These are phyloP conservation scores for Aegilops sharonensis DNA, from an alignment of 176 grass and related monocot species.

Conservation along the genomic window DNA sequence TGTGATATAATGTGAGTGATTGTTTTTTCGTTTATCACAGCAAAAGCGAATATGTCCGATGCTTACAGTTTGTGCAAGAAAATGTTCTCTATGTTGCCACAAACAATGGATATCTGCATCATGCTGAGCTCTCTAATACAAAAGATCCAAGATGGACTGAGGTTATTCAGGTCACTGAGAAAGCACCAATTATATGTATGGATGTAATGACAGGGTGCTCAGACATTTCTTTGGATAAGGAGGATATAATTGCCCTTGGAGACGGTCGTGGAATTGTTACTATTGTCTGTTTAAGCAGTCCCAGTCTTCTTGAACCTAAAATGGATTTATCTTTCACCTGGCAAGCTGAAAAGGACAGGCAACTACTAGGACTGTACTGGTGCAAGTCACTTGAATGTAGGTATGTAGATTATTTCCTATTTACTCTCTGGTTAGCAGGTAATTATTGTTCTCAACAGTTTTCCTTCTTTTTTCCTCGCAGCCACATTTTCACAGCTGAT, in stretches of 20 bases:
- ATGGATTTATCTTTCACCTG: slow-evolving; percentile 56
- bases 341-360: slow-evolving; percentile 87
- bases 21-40: too few relatives aligned
- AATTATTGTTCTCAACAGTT: slow-evolving; percentile 18
- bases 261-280: slow-evolving; percentile 85
- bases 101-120: slow-evolving; percentile 77
- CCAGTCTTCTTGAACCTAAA: slow-evolving; percentile 33
- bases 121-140: slow-evolving; percentile 49
- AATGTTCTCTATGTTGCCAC: too few relatives aligned
- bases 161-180: slow-evolving; percentile 57
- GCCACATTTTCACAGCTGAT: slow-evolving; percentile 86
- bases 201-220: slow-evolving; percentile 49
- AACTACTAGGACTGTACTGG: slow-evolving; percentile 87
- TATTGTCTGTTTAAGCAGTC: slow-evolving; percentile 42
- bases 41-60: too few relatives aligned
- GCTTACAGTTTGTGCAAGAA: too few relatives aligned
- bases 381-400: slow-evolving; percentile 86
- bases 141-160: slow-evolving; percentile 64
- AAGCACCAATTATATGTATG: slow-evolving; percentile 82
- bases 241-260: slow-evolving; percentile 86
- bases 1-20: too few relatives aligned
- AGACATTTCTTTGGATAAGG: slow-evolving; percentile 37
- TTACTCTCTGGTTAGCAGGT: slow-evolving; percentile 1
- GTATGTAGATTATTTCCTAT: slow-evolving; percentile 36
- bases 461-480: slow-evolving; percentile 10